Evolutionary conservation across 441 rosid species (phyloP).

Genomic region (Corymbia citriodora): DNA sequence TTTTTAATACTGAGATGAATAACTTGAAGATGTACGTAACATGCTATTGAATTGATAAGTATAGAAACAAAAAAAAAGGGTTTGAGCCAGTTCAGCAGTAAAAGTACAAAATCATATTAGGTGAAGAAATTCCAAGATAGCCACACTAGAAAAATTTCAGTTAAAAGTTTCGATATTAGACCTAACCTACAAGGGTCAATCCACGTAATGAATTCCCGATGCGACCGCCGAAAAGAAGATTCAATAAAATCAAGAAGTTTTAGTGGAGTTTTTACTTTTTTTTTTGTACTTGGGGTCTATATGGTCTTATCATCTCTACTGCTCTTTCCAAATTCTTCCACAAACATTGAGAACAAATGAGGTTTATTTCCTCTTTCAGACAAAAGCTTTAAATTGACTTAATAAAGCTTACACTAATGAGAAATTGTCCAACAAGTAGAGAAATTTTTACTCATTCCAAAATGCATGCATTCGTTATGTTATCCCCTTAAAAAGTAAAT

Average conservation of each 20-base stretch:
- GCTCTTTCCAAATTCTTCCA: background rate
- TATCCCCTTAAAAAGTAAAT: background rate
- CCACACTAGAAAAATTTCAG: background rate
- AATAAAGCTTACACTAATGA: background rate
- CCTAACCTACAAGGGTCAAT: background rate
- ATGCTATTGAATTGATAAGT: background rate
- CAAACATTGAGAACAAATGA: background rate
- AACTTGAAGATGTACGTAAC: background rate
- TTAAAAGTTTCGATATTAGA: background rate
- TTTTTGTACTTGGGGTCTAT: background rate
- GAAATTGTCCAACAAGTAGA: background rate
- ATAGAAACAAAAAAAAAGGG: background rate
- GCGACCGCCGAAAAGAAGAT: background rate
- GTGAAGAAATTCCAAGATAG: background rate
- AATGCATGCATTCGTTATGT: background rate
- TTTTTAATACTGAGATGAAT: background rate
- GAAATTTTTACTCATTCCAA: background rate
- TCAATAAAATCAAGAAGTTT: background rate
- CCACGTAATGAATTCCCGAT: background rate
- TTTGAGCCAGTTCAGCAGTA: background rate
- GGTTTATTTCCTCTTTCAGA: background rate
- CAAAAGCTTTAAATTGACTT: background rate
- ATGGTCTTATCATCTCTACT: background rate
- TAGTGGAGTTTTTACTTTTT: background rate
- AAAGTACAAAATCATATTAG: background rate